Base-by-base conservation (phyloP, 495 filamentous ascomycete species). In the Penicillium coffeae region DNA sequence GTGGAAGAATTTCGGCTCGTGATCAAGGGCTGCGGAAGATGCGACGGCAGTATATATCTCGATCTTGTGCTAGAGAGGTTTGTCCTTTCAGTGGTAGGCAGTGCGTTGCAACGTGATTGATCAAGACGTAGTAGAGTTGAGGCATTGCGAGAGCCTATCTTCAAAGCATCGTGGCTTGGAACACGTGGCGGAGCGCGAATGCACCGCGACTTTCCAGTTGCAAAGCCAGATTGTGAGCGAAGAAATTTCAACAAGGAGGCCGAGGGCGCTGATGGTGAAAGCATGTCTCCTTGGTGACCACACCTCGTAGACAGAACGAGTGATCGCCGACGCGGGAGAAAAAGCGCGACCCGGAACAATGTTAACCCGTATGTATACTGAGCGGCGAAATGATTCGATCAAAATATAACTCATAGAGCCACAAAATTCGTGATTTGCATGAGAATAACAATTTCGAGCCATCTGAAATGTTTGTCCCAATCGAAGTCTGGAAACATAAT, bases 241-340 rank as follows among this genome's bases (percentile, higher is more conserved):
- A 88, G 69, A 48, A 83, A 87, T 30, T 75, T 78, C 49, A 88
- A 70, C 8, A 86, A 69, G 25, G 72, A 70, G 36, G 72, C 61
- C 27, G 84, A 87, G 18, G 85, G 84, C 36, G 72, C 77, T 41
- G 60, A 65, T 20, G 65, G 57, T 52, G 68, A 61, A 55, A 71
- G 62, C 72, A 75, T 75, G 54, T 64, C 64, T 56, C 56, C 44
- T 38, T 41, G 48, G 33, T 50, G 38, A 52, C 39, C 39, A 47
- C 37, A 38, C 44, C 51, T 35, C 45, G 47, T 32, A 45, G 41
- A 27, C 39, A 42, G 18, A 44, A 21, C 48, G 47, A 55, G n/a
- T 52, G 44, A 56, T 52, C 47, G 56, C 52, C 46, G 52, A 30
- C 44, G 54, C 58, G 53, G 54, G 51, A 50, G 60, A 62, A 62